Evolutionary conservation across 225 moss, liverwort and hornwort genomes (phyloP).

Genomic region (Ulota crispa): DNA sequence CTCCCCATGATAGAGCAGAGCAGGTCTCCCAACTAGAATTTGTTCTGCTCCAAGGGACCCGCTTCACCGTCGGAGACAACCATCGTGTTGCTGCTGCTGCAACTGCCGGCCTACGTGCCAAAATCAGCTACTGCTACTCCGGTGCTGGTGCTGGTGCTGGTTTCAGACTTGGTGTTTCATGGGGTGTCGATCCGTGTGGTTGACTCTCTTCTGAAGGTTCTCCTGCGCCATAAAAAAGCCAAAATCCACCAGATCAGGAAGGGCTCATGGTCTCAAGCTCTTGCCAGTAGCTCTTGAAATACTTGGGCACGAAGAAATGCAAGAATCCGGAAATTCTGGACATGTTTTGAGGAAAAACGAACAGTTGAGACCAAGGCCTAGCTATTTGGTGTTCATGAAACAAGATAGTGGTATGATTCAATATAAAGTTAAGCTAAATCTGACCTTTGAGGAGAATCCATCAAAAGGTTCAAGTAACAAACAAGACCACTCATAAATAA

Average conservation of each 20-base stretch:
- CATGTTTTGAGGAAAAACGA: not conserved
- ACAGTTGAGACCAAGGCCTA: not conserved
- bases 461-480: not conserved
- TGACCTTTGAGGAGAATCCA: not conserved
- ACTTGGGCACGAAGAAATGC: not conserved
- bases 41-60: conserved; percentile 24
- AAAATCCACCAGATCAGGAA: not conserved
- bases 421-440: not conserved
- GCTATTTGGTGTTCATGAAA: not conserved
- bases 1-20: conserved; percentile 38
- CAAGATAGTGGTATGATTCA: not conserved
- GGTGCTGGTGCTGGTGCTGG: conserved; percentile 1
- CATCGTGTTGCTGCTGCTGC: not conserved
- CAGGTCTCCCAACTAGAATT: conserved; percentile 30
- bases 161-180: conserved; percentile 31
- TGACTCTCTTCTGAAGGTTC: conserved; percentile 35
- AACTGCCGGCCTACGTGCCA: not conserved
- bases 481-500: not conserved
- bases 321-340: not conserved
- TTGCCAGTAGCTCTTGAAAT: not conserved
- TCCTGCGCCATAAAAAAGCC: conserved; percentile 12
- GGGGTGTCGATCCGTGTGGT: conserved; percentile 15
- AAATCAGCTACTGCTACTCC: not conserved
- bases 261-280: not conserved
- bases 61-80: conserved; percentile 26